Conservation (phyloP, 179 eudicot genomes). For the Heliamphora pulchella region DNA sequence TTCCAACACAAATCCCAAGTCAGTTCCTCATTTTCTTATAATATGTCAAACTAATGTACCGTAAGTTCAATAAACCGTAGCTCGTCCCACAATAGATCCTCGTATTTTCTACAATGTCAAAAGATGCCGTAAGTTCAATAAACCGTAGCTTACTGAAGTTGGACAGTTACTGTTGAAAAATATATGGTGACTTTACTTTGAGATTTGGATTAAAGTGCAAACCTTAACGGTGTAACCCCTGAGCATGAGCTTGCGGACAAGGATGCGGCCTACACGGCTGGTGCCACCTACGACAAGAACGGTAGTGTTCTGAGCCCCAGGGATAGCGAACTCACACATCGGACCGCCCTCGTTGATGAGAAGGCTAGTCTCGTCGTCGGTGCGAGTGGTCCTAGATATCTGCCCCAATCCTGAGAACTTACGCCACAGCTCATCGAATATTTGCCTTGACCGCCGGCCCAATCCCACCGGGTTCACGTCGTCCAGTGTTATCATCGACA, state of each 20-base stretch:
- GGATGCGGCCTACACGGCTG: slow-evolving; percentile 88
- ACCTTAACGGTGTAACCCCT: slow-evolving; percentile 92
- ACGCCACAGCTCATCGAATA: slow-evolving; percentile 87
- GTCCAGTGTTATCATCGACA: slow-evolving; percentile 42
- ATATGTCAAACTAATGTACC: no score
- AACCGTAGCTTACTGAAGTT: no score
- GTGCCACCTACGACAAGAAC: slow-evolving; percentile 93
- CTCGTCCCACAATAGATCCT: no score
- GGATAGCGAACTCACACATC: slow-evolving; percentile 74
- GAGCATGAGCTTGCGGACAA: slow-evolving; percentile 95
- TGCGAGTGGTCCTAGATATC: slow-evolving; percentile 65
- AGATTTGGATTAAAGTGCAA: no score
- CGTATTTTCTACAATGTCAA: no score
- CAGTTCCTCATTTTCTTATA: no score
- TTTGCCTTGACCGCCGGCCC: slow-evolving; percentile 80
- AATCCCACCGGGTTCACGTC: slow-evolving; percentile 91
- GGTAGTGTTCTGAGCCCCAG: slow-evolving; percentile 93
- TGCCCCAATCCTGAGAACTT: slow-evolving; percentile 85
- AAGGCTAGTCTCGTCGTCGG: slow-evolving; percentile 38
- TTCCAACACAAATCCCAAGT: no score
- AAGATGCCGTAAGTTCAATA: no score
- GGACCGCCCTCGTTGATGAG: slow-evolving; percentile 67
- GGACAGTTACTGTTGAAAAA: no score
- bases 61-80: no score
- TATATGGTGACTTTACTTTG: no score